Base-by-base conservation (phyloP, 495 filamentous ascomycete species). In the Aspergillus biplanus region DNA sequence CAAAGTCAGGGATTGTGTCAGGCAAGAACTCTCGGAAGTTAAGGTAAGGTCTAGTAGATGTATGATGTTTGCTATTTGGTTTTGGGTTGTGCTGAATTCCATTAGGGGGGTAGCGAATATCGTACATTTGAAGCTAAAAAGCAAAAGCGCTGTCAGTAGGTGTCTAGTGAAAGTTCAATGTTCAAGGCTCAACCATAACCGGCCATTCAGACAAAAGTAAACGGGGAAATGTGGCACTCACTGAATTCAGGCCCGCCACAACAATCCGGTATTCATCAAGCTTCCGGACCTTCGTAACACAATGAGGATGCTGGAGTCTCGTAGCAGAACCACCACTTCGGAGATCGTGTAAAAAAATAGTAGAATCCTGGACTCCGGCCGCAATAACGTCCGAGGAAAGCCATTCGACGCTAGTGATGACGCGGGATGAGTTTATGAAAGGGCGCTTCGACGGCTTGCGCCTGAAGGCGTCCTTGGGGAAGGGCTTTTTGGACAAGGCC, bases 101-200 rank as follows among this genome's bases (percentile, higher is more conserved):
- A 39, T 74, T 73, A 11, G 70, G 62, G 0, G 74, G 68, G 58
- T 69, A 80, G 27, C 79, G 78, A n/a, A 82, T 66, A 56, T 82
- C 79, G 60, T 79, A 80, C 73, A 80, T 79, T 67, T 75, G 66
- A n/a, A 80, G 67, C 79, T 80, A 54, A 7, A 31, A 27, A 27
- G 21, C 21, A 27, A 27, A 27, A 27, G 21, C 21, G 21, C 21
- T 27, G 21, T 27, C 21, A 27, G 21, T 27, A 27, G 21, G 21
- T 27, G 21, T 27, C 21, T 27, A 27, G 21, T 27, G 21, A 27
- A 27, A 27, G 2, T 2, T 27, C 21, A 27, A 27, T 27, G 21
- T 27, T 27, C 21, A 27, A 2, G 21, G 21, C 21, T 27, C 21
- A 27, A 27, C 21, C 21, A 27, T 27, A 27, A 27, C 21, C 21